Percentiles rank a stretch among this genome's conserved stretches.
phyloP scores from a whole-genome alignment of 257 asterid species.

The Solanum peruvianum region DNA sequence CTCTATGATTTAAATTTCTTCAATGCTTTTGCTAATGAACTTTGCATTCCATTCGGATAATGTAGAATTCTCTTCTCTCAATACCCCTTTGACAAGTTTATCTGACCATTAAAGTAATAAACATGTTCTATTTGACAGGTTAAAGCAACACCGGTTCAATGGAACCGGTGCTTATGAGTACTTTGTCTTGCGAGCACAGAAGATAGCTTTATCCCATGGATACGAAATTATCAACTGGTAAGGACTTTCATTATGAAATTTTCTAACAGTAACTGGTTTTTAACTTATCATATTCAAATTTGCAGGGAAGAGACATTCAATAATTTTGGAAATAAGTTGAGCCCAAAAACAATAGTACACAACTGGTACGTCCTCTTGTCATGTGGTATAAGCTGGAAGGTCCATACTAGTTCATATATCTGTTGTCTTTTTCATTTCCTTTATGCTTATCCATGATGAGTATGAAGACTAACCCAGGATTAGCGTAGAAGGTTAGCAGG shows the following conservation, averaged over 20 bases:
- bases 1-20: background rate
- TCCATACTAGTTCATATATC: background rate
- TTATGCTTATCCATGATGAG: background rate
- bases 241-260: background rate
- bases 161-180: conserved; percentile 55
- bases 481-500: background rate
- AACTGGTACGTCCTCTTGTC: conserved; percentile 48
- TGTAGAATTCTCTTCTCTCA: background rate
- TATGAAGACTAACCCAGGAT: background rate
- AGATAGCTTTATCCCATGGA: conserved; percentile 82
- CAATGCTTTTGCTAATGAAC: background rate
- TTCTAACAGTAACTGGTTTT: background rate
- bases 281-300: background rate
- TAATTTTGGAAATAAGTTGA: conserved; percentile 77
- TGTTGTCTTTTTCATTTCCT: background rate
- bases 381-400: background rate
- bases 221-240: conserved; percentile 94
- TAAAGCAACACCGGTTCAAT: conserved; percentile 23
- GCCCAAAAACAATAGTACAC: conserved; percentile 73
- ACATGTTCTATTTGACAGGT: conserved; percentile 28
- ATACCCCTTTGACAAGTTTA: background rate
- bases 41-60: background rate
- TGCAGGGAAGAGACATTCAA: conserved; percentile 95
- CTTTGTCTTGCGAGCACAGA: conserved; percentile 75
- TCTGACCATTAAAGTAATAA: background rate